These are phyloP conservation scores for Massariosphaeria phaeospora DNA, from an alignment of 495 filamentous ascomycete species.

Conservation along the genomic window DNA sequence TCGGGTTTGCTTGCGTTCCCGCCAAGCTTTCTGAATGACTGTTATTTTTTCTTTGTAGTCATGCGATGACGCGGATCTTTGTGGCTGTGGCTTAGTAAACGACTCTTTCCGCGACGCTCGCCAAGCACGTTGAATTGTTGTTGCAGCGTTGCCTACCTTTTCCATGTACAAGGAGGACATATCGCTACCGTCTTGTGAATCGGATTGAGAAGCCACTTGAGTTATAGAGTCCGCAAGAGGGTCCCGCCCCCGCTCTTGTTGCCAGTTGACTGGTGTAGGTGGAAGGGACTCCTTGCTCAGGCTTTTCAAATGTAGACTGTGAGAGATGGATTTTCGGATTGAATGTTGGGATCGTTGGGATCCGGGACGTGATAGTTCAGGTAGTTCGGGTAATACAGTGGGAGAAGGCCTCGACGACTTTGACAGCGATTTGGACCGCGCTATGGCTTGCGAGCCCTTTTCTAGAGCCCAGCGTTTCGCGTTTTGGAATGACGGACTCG, in stretches of 20 bases:
- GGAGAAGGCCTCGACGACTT: slow-evolving; percentile 20
- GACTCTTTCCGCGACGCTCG: slow-evolving; percentile 9
- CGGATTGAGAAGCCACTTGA: background rate
- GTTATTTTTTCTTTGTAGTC: slow-evolving; percentile 38
- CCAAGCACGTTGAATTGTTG: slow-evolving; percentile 32
- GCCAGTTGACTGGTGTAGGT: slow-evolving; percentile 26
- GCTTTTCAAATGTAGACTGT: slow-evolving; percentile 19
- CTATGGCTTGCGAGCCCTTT: slow-evolving; percentile 26
- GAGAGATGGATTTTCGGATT: slow-evolving; percentile 22
- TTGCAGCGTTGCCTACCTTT: slow-evolving; percentile 22
- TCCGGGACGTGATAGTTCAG: slow-evolving; percentile 14
- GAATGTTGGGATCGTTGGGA: slow-evolving; percentile 26
- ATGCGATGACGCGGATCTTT: slow-evolving; percentile 19
- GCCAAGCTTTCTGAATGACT: slow-evolving; percentile 37
- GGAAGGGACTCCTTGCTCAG: too few species aligned
- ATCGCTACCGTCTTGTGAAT: background rate
- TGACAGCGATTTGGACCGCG: slow-evolving; percentile 19
- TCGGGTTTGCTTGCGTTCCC: slow-evolving; percentile 28
- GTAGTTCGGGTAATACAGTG: slow-evolving; percentile 10
- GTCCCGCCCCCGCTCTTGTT: background rate
- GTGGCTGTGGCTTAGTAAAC: slow-evolving; percentile 1
- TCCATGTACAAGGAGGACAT: slow-evolving; percentile 3
- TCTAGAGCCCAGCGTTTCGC: slow-evolving; percentile 26
- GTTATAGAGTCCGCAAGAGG: slow-evolving; percentile 15
- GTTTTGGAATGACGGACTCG: slow-evolving; percentile 23